Conservation (phyloP, 345 rosid species). For the Limnanthes douglasii region DNA sequence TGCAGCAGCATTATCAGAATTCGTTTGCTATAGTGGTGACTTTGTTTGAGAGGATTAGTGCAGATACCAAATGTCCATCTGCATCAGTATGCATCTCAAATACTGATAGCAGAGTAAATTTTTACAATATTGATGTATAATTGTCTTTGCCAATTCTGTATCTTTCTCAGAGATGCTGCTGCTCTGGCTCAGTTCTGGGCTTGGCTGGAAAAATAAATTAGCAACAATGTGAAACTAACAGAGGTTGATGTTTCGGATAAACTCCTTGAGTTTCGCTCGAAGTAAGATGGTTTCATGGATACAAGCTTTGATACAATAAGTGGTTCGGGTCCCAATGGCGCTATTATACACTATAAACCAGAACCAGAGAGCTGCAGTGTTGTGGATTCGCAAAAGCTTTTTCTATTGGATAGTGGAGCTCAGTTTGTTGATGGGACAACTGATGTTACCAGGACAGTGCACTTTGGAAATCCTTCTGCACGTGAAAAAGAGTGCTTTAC, state of each 20-base stretch:
- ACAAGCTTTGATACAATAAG: slow-evolving; percentile 96
- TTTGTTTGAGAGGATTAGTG: too few relatives aligned
- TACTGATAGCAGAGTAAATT: too few relatives aligned
- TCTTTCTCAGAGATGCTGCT: slow-evolving; percentile 74
- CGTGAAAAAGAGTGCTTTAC: slow-evolving; percentile 91
- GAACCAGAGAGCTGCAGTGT: slow-evolving; percentile 72
- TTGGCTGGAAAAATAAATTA: slow-evolving; percentile 83
- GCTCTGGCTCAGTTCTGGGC: slow-evolving; percentile 86
- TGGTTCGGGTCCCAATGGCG: slow-evolving; percentile 98
- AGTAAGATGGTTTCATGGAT: slow-evolving; percentile 72
- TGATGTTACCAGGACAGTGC: slow-evolving; percentile 91
- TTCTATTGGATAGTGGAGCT: slow-evolving; percentile 90
- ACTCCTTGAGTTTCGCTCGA: slow-evolving; percentile 75
- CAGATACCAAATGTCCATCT: too few relatives aligned
- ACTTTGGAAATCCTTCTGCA: slow-evolving; percentile 66
- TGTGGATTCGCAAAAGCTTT: slow-evolving; percentile 59
- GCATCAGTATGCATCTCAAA: too few relatives aligned
- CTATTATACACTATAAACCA: slow-evolving; percentile 86
- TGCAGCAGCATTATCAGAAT: too few relatives aligned
- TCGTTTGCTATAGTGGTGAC: too few relatives aligned
- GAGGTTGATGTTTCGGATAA: slow-evolving; percentile 84
- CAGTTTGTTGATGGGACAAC: slow-evolving; percentile 95
- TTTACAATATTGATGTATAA: too few relatives aligned
- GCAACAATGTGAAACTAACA: slow-evolving; percentile 39
- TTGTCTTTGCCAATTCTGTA: too few relatives aligned